These are phyloP conservation scores for Dendrothele bispora DNA, from an alignment of 768 basidiomycete genomes.

Conservation along the genomic window DNA sequence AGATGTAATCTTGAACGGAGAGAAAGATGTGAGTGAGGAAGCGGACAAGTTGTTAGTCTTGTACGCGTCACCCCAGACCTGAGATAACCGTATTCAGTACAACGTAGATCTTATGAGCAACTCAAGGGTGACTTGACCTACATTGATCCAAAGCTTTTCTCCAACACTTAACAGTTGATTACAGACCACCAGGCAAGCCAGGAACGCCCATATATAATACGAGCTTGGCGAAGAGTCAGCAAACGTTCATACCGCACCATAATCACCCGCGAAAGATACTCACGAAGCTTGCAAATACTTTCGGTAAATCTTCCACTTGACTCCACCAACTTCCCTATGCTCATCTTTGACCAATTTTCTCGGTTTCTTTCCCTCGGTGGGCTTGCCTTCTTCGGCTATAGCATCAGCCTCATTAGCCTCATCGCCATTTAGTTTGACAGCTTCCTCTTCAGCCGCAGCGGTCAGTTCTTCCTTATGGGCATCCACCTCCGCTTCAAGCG, in stretches of 20 bases:
- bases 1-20: slow-evolving; percentile 26
- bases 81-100: not conserved
- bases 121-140: slow-evolving; percentile 18
- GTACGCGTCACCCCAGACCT: slow-evolving; percentile 74
- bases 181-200: slow-evolving; percentile 47
- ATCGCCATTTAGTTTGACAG: no score
- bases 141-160: slow-evolving; percentile 79
- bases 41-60: slow-evolving; percentile 7
- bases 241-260: no score
- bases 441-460: slow-evolving; percentile 25
- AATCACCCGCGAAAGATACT: no score
- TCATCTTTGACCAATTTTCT: slow-evolving; percentile 80
- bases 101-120: not conserved
- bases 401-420: slow-evolving; percentile 28
- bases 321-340: slow-evolving; percentile 75
- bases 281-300: slow-evolving; percentile 73
- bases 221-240: slow-evolving; percentile 39
- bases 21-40: slow-evolving; percentile 29
- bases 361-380: slow-evolving; percentile 54
- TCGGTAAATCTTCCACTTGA: slow-evolving; percentile 74
- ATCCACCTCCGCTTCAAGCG: slow-evolving; percentile 49
- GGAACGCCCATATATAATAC: slow-evolving; percentile 65
- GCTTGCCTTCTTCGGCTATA: slow-evolving; percentile 22
- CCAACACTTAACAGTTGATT: slow-evolving; percentile 52
- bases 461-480: slow-evolving; percentile 46